These are phyloP conservation scores for Cryptococcus sp. DNA, from an alignment of 1,284 basidiomycete species.

Conservation along the genomic window DNA sequence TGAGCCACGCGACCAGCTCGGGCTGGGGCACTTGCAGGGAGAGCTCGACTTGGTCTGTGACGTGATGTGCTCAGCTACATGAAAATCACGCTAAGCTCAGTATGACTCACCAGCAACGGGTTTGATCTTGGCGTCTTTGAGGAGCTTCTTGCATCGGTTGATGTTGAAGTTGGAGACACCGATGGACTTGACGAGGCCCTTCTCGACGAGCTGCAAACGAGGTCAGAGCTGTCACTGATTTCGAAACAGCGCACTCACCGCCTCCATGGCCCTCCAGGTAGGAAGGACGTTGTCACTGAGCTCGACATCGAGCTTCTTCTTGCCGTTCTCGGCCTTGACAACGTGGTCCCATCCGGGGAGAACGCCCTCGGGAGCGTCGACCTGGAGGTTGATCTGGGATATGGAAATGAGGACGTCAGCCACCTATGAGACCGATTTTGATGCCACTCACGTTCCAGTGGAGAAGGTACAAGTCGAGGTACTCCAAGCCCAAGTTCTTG, in stretches of 20 bases:
- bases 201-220: constrained; percentile 42
- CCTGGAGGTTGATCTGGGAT: constrained; percentile 46
- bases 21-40: constrained; percentile 80
- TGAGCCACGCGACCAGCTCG: constrained; percentile 67
- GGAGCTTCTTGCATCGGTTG: constrained; percentile 67
- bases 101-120: constrained; percentile 61
- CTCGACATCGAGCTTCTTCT: constrained; percentile 59
- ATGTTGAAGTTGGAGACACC: constrained; percentile 71
- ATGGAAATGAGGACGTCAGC: constrained; percentile 7
- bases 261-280: constrained; percentile 63
- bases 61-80: constrained; percentile 3
- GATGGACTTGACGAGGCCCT: constrained; percentile 62
- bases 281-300: constrained; percentile 74
- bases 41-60: constrained; percentile 67
- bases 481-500: constrained; percentile 67
- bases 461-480: constrained; percentile 81
- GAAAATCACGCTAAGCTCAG: background rate
- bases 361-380: constrained; percentile 41
- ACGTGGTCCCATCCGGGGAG: constrained; percentile 38
- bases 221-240: background rate
- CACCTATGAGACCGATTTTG: constrained; percentile 3
- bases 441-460: constrained; percentile 63
- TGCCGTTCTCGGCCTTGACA: constrained; percentile 52
- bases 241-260: constrained; percentile 39
- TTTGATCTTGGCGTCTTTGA: constrained; percentile 58